Evolutionary conservation across 2,329 filamentous ascomycete genomes (phyloP).

Genomic region (Aspergillus calidoustus): DNA sequence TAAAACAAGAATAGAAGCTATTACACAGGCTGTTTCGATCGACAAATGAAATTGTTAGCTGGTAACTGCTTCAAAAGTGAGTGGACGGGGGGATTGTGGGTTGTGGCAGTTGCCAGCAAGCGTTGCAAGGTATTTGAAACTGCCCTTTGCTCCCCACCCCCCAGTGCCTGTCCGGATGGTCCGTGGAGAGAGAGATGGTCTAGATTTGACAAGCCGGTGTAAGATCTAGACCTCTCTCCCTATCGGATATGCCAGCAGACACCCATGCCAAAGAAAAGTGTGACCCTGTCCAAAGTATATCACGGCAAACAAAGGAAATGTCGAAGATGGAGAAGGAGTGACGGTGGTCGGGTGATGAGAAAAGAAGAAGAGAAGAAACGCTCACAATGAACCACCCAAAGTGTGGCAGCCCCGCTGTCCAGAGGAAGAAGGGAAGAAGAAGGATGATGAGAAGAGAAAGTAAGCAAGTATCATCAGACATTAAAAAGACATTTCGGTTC

Average conservation of each 20-base stretch:
- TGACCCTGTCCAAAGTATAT: constrained; percentile 14
- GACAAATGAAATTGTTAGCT: constrained; percentile 2
- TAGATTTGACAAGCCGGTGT: constrained; percentile 2
- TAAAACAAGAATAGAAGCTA: constrained; percentile 18
- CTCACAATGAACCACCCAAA: constrained; percentile 16
- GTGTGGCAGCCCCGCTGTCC: constrained; percentile 23
- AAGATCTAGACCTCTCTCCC: background rate
- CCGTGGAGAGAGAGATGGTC: background rate
- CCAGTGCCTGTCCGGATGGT: background rate
- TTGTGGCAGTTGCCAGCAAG: background rate
- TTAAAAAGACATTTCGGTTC: constrained; percentile 23
- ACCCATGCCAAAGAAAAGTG: constrained; percentile 7
- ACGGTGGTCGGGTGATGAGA: background rate
- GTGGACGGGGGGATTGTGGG: constrained; percentile 1
- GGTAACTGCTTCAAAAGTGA: constrained; percentile 11
- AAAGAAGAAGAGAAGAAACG: constrained; percentile 18
- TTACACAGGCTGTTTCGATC: constrained; percentile 10
- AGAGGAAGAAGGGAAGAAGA: constrained; percentile 13
- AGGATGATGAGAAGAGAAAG: constrained; percentile 4
- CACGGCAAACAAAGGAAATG: constrained; percentile 15
- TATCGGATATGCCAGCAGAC: background rate
- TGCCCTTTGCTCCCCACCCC: background rate
- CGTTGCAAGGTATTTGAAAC: background rate
- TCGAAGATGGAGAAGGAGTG: constrained; percentile 2
- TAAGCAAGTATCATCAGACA: constrained; percentile 27